Conservation (phyloP, 2,329 filamentous ascomycete genomes). For the Grosmannia clavigera region DNA sequence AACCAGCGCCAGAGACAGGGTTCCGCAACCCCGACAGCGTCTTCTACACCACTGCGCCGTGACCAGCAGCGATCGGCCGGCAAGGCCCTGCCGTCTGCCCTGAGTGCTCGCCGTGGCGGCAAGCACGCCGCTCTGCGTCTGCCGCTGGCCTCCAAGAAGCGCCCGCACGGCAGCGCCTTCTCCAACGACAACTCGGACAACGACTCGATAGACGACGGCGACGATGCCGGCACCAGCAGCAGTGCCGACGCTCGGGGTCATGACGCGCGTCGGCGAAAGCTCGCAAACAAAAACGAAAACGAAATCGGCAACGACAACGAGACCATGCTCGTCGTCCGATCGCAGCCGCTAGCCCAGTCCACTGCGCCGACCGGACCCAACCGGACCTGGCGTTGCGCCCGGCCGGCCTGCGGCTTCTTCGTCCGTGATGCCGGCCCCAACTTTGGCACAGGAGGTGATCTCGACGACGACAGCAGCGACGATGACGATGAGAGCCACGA, state of each 20-base stretch:
- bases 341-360: constrained; percentile 35
- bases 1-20: neutral
- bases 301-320: constrained; percentile 9
- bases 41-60: neutral
- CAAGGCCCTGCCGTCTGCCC: constrained; percentile 7
- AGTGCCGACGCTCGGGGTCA: neutral
- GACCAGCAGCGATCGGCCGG: constrained; percentile 2
- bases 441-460: constrained; percentile 11
- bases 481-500: neutral
- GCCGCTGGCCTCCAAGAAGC: constrained; percentile 29
- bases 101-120: constrained; percentile 14
- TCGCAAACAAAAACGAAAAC: constrained; percentile 1
- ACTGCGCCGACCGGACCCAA: constrained; percentile 40
- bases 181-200: constrained; percentile 21
- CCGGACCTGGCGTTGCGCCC: constrained; percentile 54
- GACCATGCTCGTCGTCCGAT: constrained; percentile 29
- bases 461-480: neutral
- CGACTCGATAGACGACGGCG: constrained; percentile 5
- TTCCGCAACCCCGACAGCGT: neutral
- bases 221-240: constrained; percentile 13
- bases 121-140: constrained; percentile 34
- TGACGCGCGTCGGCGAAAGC: neutral
- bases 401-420: constrained; percentile 50
- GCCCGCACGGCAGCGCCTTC: constrained; percentile 21
- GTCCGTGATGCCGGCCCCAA: constrained; percentile 30